Base-by-base conservation (phyloP, 352 stramenopile genomes). In the Globisporangium spinosum region DNA sequence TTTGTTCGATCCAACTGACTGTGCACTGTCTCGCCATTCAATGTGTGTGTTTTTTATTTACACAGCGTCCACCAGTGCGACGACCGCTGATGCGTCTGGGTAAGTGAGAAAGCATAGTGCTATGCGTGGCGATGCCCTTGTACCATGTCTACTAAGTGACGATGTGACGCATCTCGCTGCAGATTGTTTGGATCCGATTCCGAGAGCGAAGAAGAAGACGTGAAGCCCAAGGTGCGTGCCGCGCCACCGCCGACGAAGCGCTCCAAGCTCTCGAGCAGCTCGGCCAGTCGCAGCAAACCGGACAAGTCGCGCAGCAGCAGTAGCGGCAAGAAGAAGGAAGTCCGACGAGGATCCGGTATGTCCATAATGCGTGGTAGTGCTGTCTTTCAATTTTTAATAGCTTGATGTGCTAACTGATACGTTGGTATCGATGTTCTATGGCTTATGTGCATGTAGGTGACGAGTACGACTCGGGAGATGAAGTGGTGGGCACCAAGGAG, bases 101-200 rank as follows among this genome's bases (percentile, higher is more conserved):
- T 93, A 23, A 64, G 68, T 65, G 0, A 5, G 22, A 34, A 9
- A n/a, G 45, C 35, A 54, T 34, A 10, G 6, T 49, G 17, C 15
- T 8, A 17, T 43, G 51, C 38, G 40, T 56, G 20, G 25, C 29
- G 27, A 27, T 38, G 29, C 43, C 43, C 17, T 23, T 51, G 6
- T 23, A 3, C 6, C 17, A 12, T 23, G 17, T 9, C 10, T 12
- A 23, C 17, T 23, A 51, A 22, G 17, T 23, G 43, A 27, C 49
- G 53, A 3, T 58, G 3, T 58, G 3, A 32, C 0, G 32, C 2
- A 15, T 17, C 23, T n/a, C 22, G n/a, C 47, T 49, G 12, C 54
- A 93, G 87, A 15, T 58, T 96, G 17, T 96, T 96, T 73, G 88
- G 87, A 49, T 96, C 88, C 35, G 88, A 96, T 67, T 96, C 88